These are phyloP conservation scores for Coniophora puteana DNA, from an alignment of 1,284 basidiomycete genomes.

Conservation along the genomic window DNA sequence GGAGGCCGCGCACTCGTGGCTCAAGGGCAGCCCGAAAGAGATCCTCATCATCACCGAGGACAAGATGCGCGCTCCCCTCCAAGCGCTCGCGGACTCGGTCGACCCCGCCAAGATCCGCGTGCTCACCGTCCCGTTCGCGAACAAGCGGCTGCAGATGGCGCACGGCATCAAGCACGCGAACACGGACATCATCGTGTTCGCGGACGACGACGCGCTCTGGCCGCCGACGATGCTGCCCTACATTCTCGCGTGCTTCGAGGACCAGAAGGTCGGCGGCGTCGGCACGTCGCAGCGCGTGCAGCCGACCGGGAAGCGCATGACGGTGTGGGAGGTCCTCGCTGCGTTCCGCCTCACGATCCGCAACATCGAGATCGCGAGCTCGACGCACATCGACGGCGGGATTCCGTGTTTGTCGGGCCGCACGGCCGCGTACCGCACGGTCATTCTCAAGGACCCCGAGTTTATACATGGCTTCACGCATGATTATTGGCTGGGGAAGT, in stretches of 20 bases:
- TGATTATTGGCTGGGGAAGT: constrained; percentile 90
- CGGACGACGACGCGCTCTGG: constrained; percentile 95
- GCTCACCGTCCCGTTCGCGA: constrained; percentile 87
- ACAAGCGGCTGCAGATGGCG: constrained; percentile 90
- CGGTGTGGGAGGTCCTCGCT: constrained; percentile 91
- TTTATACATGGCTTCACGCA: constrained; percentile 91
- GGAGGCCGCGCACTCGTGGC: constrained; percentile 88
- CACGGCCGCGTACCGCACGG: constrained; percentile 88
- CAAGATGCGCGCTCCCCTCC: constrained; percentile 81
- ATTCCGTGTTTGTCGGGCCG: constrained; percentile 88
- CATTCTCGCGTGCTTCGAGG: constrained; percentile 88
- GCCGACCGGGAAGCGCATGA: constrained; percentile 73
- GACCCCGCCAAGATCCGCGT: constrained; percentile 83
- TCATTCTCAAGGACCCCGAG: constrained; percentile 91
- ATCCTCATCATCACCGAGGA: constrained; percentile 93
- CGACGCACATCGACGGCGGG: constrained; percentile 90
- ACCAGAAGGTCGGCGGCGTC: constrained; percentile 89
- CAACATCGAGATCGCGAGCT: constrained; percentile 87
- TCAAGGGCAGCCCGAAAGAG: constrained; percentile 86
- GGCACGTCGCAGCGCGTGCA: constrained; percentile 89
- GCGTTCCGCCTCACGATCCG: constrained; percentile 89
- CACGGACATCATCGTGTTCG: constrained; percentile 94
- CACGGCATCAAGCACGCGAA: constrained; percentile 87
- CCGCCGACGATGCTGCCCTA: constrained; percentile 83
- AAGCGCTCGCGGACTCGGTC: constrained; percentile 83